Evolutionary conservation across 148 eudicot genomes (phyloP), one percentile per base, ranked within the genome.

Genomic region (Oxyria digyna): DNA sequence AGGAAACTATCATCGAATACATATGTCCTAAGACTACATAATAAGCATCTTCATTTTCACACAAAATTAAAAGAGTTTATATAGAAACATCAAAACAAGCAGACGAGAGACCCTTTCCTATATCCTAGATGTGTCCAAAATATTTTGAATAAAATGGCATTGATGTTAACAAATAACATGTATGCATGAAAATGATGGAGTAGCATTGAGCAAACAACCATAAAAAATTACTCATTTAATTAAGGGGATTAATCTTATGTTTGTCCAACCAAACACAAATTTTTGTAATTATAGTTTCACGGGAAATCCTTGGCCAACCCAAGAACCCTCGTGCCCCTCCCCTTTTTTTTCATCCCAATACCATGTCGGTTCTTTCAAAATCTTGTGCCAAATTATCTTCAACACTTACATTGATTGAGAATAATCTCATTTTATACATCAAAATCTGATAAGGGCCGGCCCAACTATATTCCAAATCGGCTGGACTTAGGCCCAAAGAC

Each of bases 321-420:
- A 59, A 59, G 65, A 38, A 6, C 65, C 65, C 65, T 59, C 65
- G 65, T 59, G 65, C 38, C 65, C 32, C 62, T 26, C 62, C 62
- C 62, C 8, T 6, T 20, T 35, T 49, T 11, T 49, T 20, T 49
- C 24, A 6, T 20, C 55, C 62, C 62, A 59, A 59, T 59, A 59
- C 15, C 10, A 29, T 59, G 65, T 59, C 20, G 41, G 9, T 0
- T 38, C 41, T 38, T 5, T 35, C 6, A 35, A 35, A 35, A 35
- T 2, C 38, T 35, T 35, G 38, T n/a, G n/a, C 37, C 41, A 38
- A 38, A 38, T 38, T 4, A 38, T 38, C 37, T 33, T 33, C n/a
- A n/a, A n/a, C n/a, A n/a, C n/a, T 35, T 2, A 35, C 38, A 3
- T 35, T 35, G 38, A 7, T 38, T 38, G 1, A 5, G 0, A 38